Conservation (phyloP, 805 yeast species). For the Myxozyma udenii region DNA sequence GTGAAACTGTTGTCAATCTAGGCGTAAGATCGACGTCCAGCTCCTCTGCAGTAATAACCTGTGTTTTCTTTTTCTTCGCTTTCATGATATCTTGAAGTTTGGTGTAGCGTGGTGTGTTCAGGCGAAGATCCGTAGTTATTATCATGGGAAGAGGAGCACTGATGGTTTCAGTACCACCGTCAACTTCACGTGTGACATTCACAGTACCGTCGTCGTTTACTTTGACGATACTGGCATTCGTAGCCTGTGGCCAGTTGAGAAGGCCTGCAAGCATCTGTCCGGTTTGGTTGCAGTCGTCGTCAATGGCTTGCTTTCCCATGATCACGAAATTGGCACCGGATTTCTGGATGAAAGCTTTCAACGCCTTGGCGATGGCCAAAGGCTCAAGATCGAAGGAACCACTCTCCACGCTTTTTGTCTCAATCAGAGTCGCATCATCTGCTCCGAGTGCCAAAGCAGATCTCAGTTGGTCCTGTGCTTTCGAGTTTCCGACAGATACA, state of each 20-base stretch:
- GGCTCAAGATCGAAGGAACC: slow-evolving; percentile 59
- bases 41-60: slow-evolving; percentile 59
- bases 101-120: slow-evolving; percentile 95
- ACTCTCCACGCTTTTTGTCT: slow-evolving; percentile 48
- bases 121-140: slow-evolving; percentile 87
- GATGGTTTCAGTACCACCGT: slow-evolving; percentile 88
- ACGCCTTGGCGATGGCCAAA: slow-evolving; percentile 79
- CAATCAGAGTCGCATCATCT: slow-evolving; percentile 78
- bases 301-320: slow-evolving; percentile 95
- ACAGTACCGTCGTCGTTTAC: slow-evolving; percentile 49
- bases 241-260: slow-evolving; percentile 94
- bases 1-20: slow-evolving; percentile 64
- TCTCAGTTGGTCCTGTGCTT: slow-evolving; percentile 83
- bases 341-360: slow-evolving; percentile 67
- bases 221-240: slow-evolving; percentile 84
- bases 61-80: slow-evolving; percentile 94
- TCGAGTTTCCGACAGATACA: slow-evolving; percentile 83
- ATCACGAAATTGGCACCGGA: slow-evolving; percentile 74
- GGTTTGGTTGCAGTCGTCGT: slow-evolving; percentile 90
- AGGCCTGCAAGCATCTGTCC: slow-evolving; percentile 96
- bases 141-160: slow-evolving; percentile 76
- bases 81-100: slow-evolving; percentile 95
- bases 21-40: slow-evolving; percentile 63
- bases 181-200: slow-evolving; percentile 85
- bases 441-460: slow-evolving; percentile 94